Conservation (phyloP, 2,329 filamentous ascomycete species). For the Fusarium sp. region DNA sequence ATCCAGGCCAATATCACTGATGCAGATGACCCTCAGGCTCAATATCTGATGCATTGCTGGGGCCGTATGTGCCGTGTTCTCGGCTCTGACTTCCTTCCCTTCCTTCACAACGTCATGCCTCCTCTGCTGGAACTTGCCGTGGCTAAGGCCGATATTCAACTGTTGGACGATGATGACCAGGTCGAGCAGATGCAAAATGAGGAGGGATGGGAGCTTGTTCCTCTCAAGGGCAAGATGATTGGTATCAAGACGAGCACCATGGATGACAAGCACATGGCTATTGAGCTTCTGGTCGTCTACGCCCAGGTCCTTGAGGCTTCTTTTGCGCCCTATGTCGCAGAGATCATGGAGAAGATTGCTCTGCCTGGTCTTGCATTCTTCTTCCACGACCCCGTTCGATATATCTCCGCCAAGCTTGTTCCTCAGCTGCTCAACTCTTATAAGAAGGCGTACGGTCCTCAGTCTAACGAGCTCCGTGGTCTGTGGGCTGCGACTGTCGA, state of each 20-base stretch:
- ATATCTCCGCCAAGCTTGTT: slow-evolving; percentile 93
- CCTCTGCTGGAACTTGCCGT: slow-evolving; percentile 90
- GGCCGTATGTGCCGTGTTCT: slow-evolving; percentile 98
- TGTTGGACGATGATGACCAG: slow-evolving; percentile 94
- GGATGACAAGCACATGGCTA: slow-evolving; percentile 99
- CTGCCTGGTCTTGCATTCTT: slow-evolving; percentile 96
- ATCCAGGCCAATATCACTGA: slow-evolving; percentile 92
- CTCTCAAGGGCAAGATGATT: slow-evolving; percentile 97
- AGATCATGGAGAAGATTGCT: slow-evolving; percentile 97
- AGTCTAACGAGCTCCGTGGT: slow-evolving; percentile 81
- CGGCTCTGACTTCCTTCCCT: slow-evolving; percentile 89
- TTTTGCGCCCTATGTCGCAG: slow-evolving; percentile 90
- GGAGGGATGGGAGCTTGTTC: slow-evolving; percentile 97
- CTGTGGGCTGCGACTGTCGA: slow-evolving; percentile 89
- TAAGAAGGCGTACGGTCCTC: slow-evolving; percentile 88
- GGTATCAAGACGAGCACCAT: slow-evolving; percentile 97
- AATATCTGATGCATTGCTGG: slow-evolving; percentile 99
- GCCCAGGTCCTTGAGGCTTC: slow-evolving; percentile 93
- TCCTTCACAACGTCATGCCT: slow-evolving; percentile 92
- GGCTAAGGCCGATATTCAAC: slow-evolving; percentile 96
- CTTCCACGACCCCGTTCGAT: slow-evolving; percentile 97
- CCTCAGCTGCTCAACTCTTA: slow-evolving; percentile 93
- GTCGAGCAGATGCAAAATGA: slow-evolving; percentile 93
- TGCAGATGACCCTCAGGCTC: slow-evolving; percentile 92
- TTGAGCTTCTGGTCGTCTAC: slow-evolving; percentile 97